Percentiles rank a stretch among this genome's conserved stretches.
These are phyloP conservation scores for Irpex rosettiformis DNA, from an alignment of 1,284 basidiomycete genomes.

Conservation along the genomic window DNA sequence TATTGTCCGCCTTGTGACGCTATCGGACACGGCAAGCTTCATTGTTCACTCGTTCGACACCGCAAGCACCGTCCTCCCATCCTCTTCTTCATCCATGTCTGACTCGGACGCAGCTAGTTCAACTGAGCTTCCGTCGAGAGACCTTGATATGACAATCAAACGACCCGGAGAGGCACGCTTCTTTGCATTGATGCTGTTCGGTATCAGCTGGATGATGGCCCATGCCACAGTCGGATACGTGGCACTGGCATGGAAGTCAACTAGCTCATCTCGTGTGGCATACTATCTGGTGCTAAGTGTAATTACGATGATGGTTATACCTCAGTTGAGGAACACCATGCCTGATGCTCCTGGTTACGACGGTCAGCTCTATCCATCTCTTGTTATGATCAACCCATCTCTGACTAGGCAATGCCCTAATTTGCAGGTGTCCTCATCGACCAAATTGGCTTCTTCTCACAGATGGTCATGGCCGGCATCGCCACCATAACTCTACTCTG, in stretches of 20 bases:
- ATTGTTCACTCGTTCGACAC: constrained; percentile 39
- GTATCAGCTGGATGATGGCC: constrained; percentile 48
- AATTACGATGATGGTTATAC: constrained; percentile 43
- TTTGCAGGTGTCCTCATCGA: constrained; percentile 46
- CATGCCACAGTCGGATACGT: constrained; percentile 47
- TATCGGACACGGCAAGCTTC: constrained; percentile 47
- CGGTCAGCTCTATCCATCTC: constrained; percentile 28
- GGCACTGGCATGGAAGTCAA: constrained; percentile 36
- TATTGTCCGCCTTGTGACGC: constrained; percentile 41
- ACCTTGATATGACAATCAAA: constrained; percentile 41
- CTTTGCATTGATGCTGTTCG: constrained; percentile 46
- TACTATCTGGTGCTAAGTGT: constrained; percentile 39
- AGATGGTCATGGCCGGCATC: constrained; percentile 46
- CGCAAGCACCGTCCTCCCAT: constrained; percentile 32
- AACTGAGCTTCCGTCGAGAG: constrained; percentile 31
- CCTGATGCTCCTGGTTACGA: constrained; percentile 56
- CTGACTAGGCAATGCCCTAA: neutral
- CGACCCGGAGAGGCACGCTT: constrained; percentile 43
- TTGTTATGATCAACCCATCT: no score
- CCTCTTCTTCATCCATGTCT: constrained; percentile 16
- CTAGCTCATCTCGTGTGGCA: constrained; percentile 30
- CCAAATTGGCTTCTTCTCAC: constrained; percentile 53
- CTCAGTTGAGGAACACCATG: constrained; percentile 52
- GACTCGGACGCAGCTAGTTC: constrained; percentile 17
- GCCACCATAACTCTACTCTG: constrained; percentile 40